Evolutionary conservation across 2,329 filamentous ascomycete genomes (phyloP).

Genomic region (Colletotrichum sp.): DNA sequence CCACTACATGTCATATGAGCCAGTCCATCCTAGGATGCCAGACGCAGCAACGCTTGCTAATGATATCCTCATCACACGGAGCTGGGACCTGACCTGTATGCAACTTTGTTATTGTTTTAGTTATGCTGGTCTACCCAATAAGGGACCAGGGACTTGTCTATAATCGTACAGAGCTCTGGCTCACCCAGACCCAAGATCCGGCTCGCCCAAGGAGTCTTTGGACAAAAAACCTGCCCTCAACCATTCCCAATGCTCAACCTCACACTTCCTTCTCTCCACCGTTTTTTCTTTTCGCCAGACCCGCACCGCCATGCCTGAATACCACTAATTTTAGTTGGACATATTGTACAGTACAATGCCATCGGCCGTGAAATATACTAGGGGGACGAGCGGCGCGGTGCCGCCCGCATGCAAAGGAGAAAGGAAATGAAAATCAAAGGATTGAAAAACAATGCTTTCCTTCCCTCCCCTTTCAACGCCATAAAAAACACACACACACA

Average conservation of each 20-base stretch:
- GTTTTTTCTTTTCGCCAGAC: neutral
- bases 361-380: slow-evolving; percentile 5
- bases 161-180: slow-evolving; percentile 6
- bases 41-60: neutral
- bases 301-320: slow-evolving; percentile 14
- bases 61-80: neutral
- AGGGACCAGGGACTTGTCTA: neutral
- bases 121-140: neutral
- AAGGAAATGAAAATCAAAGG: neutral
- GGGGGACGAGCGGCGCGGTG: slow-evolving; percentile 2
- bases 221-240: neutral
- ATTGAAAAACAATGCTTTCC: slow-evolving; percentile 11
- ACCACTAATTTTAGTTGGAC: slow-evolving; percentile 6
- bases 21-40: neutral
- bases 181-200: neutral
- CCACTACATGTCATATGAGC: neutral
- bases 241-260: neutral
- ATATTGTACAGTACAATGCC: slow-evolving; percentile 15
- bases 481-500: neutral
- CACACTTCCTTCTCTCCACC: neutral
- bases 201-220: neutral
- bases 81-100: neutral
- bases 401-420: slow-evolving; percentile 8
- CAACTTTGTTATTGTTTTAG: neutral
- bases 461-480: slow-evolving; percentile 9